Percentiles rank a stretch among this genome's conserved stretches.
Evolutionary conservation across 2,329 filamentous ascomycete genomes (phyloP).

Genomic region (Apiospora arundinis): DNA sequence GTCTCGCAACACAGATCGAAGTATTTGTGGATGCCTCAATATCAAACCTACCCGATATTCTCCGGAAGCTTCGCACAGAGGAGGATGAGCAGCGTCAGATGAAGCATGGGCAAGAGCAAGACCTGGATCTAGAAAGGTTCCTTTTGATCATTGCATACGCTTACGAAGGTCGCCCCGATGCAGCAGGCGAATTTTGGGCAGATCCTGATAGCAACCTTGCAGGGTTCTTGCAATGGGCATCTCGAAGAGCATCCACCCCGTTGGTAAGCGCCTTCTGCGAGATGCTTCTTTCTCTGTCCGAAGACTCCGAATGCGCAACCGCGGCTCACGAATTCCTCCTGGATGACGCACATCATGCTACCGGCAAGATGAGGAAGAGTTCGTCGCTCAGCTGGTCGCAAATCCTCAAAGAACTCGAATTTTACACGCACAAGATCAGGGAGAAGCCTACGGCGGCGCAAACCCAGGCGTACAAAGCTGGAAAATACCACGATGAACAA

Average conservation of each 20-base stretch:
- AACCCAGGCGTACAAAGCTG: constrained; percentile 58
- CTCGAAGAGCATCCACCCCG: constrained; percentile 92
- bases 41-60: constrained; percentile 90
- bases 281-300: constrained; percentile 88
- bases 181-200: constrained; percentile 88
- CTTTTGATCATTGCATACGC: constrained; percentile 90
- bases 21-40: constrained; percentile 91
- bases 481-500: constrained; percentile 68
- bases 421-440: constrained; percentile 80
- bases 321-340: constrained; percentile 88
- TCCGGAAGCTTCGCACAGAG: constrained; percentile 83
- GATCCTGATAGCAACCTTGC: constrained; percentile 92
- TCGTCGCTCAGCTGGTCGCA: constrained; percentile 91
- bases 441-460: constrained; percentile 68
- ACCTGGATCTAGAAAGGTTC: constrained; percentile 84
- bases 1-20: constrained; percentile 83
- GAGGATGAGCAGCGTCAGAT: constrained; percentile 86
- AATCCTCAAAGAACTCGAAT: constrained; percentile 88
- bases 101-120: constrained; percentile 69
- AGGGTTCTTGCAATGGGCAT: constrained; percentile 97
- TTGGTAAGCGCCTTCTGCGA: constrained; percentile 96
- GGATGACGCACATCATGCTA: constrained; percentile 78
- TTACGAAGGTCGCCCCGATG: constrained; percentile 84
- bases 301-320: constrained; percentile 81
- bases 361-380: constrained; percentile 80